Conservation (phyloP, 2,329 filamentous ascomycete species). For the Zasmidium cellare region DNA sequence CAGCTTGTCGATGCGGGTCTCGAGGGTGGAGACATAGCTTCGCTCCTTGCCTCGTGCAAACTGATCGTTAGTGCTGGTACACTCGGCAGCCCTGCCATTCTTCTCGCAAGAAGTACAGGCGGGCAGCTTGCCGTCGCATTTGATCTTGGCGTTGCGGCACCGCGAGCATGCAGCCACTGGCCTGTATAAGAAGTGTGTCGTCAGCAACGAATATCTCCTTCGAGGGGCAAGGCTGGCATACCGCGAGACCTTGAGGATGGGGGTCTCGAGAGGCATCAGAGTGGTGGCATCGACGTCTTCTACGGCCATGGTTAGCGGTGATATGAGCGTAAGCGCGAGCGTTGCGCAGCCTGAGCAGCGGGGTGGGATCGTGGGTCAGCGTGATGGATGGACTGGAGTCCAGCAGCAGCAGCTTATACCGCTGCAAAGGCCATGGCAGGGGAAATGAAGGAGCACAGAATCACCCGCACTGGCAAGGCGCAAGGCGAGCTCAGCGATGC, state of each 20-base stretch:
- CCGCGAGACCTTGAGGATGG: conserved; percentile 70
- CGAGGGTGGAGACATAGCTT: conserved; percentile 95
- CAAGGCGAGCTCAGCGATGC: conserved; percentile 1
- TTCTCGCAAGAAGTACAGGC: conserved; percentile 95
- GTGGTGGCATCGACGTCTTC: conserved; percentile 27
- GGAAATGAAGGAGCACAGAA: neutral
- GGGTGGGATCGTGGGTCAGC: neutral
- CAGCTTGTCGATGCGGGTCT: conserved; percentile 84
- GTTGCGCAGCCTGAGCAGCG: neutral
- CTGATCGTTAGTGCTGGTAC: conserved; percentile 92
- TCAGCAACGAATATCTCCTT: conserved; percentile 6
- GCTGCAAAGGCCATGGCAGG: neutral
- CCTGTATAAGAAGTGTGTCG: conserved; percentile 6
- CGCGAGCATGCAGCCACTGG: conserved; percentile 64
- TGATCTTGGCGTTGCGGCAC: conserved; percentile 91
- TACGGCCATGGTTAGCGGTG: conserved; percentile 12
- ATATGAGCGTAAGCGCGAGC: neutral
- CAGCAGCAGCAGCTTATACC: conserved; percentile 9
- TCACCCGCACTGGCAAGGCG: neutral
- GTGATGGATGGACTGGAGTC: neutral
- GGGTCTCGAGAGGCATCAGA: conserved; percentile 53
- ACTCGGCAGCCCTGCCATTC: conserved; percentile 80
- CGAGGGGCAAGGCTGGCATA: conserved; percentile 55
- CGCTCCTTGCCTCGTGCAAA: conserved; percentile 94
- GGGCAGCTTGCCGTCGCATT: conserved; percentile 95